Evolutionary conservation across 768 basidiomycete species (phyloP).

Genomic region (Mycena vitilis): DNA sequence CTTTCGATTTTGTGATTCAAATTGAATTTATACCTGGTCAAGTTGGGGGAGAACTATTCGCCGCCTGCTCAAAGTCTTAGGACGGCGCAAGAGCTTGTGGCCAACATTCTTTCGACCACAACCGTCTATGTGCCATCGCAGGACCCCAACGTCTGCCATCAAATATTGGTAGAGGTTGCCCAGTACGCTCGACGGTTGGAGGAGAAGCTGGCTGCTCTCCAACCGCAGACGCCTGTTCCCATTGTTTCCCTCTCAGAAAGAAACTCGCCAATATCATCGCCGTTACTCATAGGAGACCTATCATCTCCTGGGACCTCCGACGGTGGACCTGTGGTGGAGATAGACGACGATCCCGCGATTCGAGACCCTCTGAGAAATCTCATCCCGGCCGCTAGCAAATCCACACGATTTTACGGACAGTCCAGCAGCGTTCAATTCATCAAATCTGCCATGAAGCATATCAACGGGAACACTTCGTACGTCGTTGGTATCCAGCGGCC

Average conservation of each 20-base stretch:
- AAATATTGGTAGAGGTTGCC: slow-evolving; percentile 23
- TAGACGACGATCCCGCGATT: not conserved
- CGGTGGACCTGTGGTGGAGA: not conserved
- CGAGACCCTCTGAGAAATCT: not conserved
- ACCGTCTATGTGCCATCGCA: slow-evolving; percentile 21
- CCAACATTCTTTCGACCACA: slow-evolving; percentile 19
- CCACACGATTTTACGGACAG: slow-evolving; percentile 5
- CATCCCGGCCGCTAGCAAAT: not conserved
- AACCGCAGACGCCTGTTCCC: not conserved
- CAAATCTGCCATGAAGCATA: slow-evolving; percentile 13
- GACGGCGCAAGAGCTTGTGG: slow-evolving; percentile 25
- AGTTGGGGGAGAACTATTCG: not conserved
- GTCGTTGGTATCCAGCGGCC: slow-evolving; percentile 23
- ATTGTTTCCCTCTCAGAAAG: too few relatives aligned
- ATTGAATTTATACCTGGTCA: not conserved
- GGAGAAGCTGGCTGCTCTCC: slow-evolving; percentile 12
- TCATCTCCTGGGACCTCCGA: not conserved
- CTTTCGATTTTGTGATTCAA: not conserved
- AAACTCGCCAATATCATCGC: not conserved
- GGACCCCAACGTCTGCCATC: slow-evolving; percentile 10
- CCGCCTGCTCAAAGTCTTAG: not conserved
- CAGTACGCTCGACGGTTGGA: slow-evolving; percentile 32
- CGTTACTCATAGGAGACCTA: not conserved
- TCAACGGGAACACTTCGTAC: slow-evolving; percentile 6
- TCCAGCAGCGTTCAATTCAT: slow-evolving; percentile 22